These are phyloP conservation scores for Erythrophleum ivorense DNA, from an alignment of 331 rosid genomes.

Conservation along the genomic window DNA sequence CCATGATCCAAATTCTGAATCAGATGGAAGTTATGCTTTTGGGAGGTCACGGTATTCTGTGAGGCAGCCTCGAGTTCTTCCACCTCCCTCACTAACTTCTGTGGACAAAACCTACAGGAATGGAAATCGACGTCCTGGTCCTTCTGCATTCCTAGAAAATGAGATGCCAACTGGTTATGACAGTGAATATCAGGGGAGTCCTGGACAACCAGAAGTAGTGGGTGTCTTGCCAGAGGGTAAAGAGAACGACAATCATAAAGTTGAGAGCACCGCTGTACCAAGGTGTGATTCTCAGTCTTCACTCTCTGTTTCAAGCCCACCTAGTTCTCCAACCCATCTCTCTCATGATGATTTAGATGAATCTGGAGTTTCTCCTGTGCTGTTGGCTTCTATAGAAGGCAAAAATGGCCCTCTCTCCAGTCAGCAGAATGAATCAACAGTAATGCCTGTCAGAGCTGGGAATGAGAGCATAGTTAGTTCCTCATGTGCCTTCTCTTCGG, in stretches of 20 bases:
- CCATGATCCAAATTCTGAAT: conserved; percentile 63
- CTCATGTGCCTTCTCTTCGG: conserved; percentile 57
- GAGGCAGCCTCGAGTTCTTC: conserved; percentile 96
- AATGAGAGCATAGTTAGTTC: conserved; percentile 52
- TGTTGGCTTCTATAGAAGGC: conserved; percentile 57
- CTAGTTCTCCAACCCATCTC: conserved; percentile 92
- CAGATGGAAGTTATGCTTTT: conserved; percentile 71
- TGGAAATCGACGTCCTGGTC: conserved; percentile 58
- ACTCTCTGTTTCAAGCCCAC: conserved; percentile 95
- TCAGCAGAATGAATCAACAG: conserved; percentile 57
- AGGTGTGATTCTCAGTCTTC: conserved; percentile 98
- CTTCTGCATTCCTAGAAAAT: conserved; percentile 66
- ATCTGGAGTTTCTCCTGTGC: conserved; percentile 69
- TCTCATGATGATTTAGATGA: conserved; percentile 94
- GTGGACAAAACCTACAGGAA: conserved; percentile 62
- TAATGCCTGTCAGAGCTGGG: conserved; percentile 46
- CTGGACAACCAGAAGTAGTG: conserved; percentile 56
- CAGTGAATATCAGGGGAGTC: conserved; percentile 41
- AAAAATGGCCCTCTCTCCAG: conserved; percentile 44
- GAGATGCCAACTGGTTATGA: conserved; percentile 63
- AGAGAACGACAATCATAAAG: conserved; percentile 54
- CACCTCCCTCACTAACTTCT: conserved; percentile 80
- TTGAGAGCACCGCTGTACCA: conserved; percentile 51
- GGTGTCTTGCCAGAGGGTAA: conserved; percentile 54
- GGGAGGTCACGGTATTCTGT: conserved; percentile 80